Percentiles rank a stretch among this genome's conserved stretches.
Evolutionary conservation across 2,329 filamentous ascomycete genomes (phyloP).

Genomic region (Lasiodiplodia citricola): DNA sequence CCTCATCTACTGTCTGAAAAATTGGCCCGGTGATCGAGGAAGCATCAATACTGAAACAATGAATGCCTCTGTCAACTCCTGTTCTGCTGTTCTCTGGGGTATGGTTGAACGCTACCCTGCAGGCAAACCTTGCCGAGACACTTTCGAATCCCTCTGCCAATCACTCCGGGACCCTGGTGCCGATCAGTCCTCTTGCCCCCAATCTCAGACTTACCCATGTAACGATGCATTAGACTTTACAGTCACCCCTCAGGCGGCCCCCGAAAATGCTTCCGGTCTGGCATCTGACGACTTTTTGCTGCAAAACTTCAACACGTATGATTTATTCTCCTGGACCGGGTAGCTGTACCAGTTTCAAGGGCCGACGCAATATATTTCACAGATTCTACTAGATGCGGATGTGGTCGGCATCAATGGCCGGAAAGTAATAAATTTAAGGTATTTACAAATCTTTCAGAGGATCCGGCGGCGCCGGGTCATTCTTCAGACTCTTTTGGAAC

Average conservation of each 20-base stretch:
- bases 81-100: slow-evolving; percentile 4
- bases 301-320: neutral
- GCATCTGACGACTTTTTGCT: neutral
- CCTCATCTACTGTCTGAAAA: slow-evolving; percentile 1
- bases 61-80: neutral
- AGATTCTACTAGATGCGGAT: neutral
- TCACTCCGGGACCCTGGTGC: neutral
- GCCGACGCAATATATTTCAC: neutral
- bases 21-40: neutral
- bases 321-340: neutral
- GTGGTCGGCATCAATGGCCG: neutral
- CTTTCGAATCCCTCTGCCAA: neutral
- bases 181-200: neutral
- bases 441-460: slow-evolving; percentile 10
- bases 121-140: slow-evolving; percentile 1
- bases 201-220: neutral
- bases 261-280: neutral
- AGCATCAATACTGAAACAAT: neutral
- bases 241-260: neutral
- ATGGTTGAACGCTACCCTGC: slow-evolving; percentile 3
- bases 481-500: slow-evolving; percentile 24
- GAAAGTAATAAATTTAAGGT: neutral
- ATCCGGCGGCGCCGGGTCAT: slow-evolving; percentile 19
- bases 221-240: neutral
- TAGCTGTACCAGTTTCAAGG: neutral